Evolutionary conservation across 176 grass and related monocot species (phyloP).

Genomic region (Rhipidocladum racemiflorum): DNA sequence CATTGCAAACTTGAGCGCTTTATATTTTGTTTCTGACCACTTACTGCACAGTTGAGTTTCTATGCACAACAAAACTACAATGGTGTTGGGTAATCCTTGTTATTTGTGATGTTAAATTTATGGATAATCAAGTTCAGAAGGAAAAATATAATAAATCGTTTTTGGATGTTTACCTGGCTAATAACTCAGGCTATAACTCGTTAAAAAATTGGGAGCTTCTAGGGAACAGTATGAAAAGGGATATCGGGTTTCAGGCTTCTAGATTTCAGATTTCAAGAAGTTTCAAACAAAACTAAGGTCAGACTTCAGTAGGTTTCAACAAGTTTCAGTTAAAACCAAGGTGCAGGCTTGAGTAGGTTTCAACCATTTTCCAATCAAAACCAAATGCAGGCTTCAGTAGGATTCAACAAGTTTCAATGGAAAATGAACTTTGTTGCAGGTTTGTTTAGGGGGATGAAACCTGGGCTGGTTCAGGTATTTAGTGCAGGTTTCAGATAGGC

Average conservation of each 20-base stretch:
- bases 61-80: slow-evolving; percentile 1
- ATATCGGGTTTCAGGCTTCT: background rate
- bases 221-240: background rate
- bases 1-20: background rate
- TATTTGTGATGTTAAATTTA: background rate
- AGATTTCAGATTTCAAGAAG: background rate
- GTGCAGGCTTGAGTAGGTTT: background rate
- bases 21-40: slow-evolving; percentile 11
- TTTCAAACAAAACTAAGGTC: background rate
- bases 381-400: background rate
- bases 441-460: slow-evolving; percentile 9
- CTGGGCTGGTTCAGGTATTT: background rate
- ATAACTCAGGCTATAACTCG: background rate
- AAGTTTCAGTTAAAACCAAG: background rate
- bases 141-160: background rate
- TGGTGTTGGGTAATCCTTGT: background rate
- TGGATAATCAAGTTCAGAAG: background rate
- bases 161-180: background rate
- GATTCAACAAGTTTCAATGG: slow-evolving; percentile 20
- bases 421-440: background rate
- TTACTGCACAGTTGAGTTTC: background rate
- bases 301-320: slow-evolving; percentile 1
- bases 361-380: background rate
- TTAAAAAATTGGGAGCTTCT: slow-evolving; percentile 9
- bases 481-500: background rate